Percentiles rank a stretch among this genome's conserved stretches.
Evolutionary conservation across 805 yeast genomes (phyloP).

Genomic region (Hanseniaspora nectarophila): DNA sequence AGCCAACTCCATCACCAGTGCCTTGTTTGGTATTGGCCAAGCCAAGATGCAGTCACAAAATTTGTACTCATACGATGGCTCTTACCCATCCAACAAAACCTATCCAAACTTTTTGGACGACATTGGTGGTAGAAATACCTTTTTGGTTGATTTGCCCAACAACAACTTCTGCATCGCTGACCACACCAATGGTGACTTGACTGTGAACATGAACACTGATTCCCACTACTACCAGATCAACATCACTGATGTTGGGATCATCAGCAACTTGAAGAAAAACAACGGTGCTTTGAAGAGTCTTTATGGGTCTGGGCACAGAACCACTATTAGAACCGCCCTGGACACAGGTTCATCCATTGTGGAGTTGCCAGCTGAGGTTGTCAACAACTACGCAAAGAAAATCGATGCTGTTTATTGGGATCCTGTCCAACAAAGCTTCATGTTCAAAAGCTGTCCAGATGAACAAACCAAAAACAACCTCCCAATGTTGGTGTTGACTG

Average conservation of each 20-base stretch:
- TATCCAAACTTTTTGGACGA: neutral
- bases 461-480: neutral
- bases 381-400: neutral
- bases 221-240: conserved; percentile 1
- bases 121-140: neutral
- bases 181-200: neutral
- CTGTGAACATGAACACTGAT: conserved; percentile 3
- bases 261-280: neutral
- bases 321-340: neutral
- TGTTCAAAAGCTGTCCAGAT: conserved; percentile 4
- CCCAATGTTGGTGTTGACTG: neutral
- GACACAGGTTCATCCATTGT: conserved; percentile 7
- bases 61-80: conserved; percentile 1
- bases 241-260: neutral
- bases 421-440: neutral
- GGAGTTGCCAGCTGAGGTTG: conserved; percentile 1
- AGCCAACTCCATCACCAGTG: neutral
- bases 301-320: no score
- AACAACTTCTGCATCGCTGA: neutral
- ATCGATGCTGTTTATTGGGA: conserved; percentile 3
- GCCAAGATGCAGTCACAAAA: conserved; percentile 4
- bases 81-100: neutral
- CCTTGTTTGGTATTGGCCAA: conserved; percentile 2
- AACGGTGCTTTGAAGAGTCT: neutral
- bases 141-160: neutral